Evolutionary conservation across 768 basidiomycete genomes (phyloP), one percentile per base, ranked within the genome.

Genomic region (Kwoniella sp.): DNA sequence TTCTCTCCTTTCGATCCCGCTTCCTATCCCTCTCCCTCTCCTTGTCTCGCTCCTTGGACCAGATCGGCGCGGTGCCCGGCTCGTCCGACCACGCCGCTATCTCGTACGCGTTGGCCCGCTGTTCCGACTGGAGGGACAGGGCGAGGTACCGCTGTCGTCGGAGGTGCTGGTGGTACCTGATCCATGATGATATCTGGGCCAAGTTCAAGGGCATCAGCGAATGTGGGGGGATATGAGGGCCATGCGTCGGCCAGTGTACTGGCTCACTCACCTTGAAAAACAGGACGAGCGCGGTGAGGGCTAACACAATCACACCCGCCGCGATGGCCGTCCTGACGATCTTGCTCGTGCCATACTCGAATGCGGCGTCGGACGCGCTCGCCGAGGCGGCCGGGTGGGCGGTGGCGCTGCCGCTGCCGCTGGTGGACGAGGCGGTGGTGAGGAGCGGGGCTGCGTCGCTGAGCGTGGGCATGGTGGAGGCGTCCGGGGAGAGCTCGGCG

Each of bases 201-300:
- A n/a, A n/a, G n/a, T n/a, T n/a, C n/a, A n/a, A n/a, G n/a, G n/a
- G n/a, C n/a, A n/a, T n/a, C n/a, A n/a, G n/a, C n/a, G n/a, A n/a
- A n/a, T n/a, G n/a, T n/a, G n/a, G n/a, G n/a, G n/a, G n/a, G n/a
- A n/a, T n/a, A n/a, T n/a, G n/a, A n/a, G n/a, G n/a, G n/a, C n/a
- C n/a, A n/a, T n/a, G n/a, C n/a, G n/a, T n/a, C n/a, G n/a, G n/a
- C n/a, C n/a, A n/a, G n/a, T n/a, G n/a, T n/a, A n/a, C n/a, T n/a
- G n/a, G n/a, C n/a, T n/a, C n/a, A 55, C 61, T 42, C 40, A 66
- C 67, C 63, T 69, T 69, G 57, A 65, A 50, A 26, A 63, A 69
- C 14, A 66, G 31, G 11, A 65, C 50, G n/a, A 69, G 27, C 14
- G 56, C 67, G 9, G 51, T 58, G 11, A 69, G 34, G 17, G 36